Evolutionary conservation across 345 rosid species (phyloP).

Genomic region (Boechera divaricarpa): DNA sequence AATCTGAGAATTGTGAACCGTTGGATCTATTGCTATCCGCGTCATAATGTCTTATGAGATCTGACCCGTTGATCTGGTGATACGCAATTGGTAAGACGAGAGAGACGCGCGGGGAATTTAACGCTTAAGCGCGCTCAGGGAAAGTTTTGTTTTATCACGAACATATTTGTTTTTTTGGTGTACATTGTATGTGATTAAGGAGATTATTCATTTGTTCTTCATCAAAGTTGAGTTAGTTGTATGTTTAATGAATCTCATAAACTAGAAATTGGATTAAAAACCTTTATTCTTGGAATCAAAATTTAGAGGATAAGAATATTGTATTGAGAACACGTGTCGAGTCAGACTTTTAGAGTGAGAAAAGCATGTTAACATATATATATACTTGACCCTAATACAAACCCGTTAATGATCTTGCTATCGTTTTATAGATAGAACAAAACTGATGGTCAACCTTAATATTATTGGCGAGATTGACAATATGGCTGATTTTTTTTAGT

Average conservation of each 20-base stretch:
- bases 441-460: background rate
- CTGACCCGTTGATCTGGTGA: constrained; percentile 21
- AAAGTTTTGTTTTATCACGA: background rate
- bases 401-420: background rate
- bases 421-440: background rate
- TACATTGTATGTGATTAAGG: background rate
- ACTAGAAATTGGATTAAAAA: background rate
- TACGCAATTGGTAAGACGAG: background rate
- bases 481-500: background rate
- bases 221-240: background rate
- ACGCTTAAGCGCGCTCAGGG: background rate
- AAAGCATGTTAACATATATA: no score
- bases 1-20: background rate
- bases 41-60: background rate
- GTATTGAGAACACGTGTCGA: no score
- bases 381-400: no score
- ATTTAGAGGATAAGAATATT: background rate
- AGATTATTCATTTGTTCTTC: background rate
- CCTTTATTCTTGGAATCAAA: background rate
- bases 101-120: no score
- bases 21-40: constrained; percentile 31
- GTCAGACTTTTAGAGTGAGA: no score
- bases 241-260: no score
- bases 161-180: no score
- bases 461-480: background rate